phyloP scores from a whole-genome alignment of 495 filamentous ascomycete species.

The Tuber brumale region DNA sequence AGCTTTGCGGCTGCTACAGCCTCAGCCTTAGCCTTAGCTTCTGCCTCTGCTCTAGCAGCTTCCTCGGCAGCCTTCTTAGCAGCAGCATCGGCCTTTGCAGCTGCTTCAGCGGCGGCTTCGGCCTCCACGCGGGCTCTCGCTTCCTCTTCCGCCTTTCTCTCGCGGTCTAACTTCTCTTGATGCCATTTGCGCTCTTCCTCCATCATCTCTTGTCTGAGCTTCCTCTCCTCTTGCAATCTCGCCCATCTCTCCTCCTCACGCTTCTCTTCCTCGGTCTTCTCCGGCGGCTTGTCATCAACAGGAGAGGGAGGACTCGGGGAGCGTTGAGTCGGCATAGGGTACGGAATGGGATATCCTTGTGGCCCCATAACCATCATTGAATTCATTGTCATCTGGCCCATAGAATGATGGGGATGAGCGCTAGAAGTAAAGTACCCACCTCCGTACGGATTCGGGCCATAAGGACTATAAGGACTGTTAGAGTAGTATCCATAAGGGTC shows the following conservation, averaged over 20 bases:
- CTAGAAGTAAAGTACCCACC: slow-evolving; percentile 31
- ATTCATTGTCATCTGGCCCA: slow-evolving; percentile 26
- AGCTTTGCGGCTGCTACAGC: slow-evolving; percentile 24
- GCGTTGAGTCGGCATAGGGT: slow-evolving; percentile 10
- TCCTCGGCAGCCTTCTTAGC: slow-evolving; percentile 45
- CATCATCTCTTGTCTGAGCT: slow-evolving; percentile 38
- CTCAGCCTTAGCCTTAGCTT: slow-evolving; percentile 43
- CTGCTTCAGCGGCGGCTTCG: slow-evolving; percentile 45
- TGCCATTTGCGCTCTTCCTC: slow-evolving; percentile 40
- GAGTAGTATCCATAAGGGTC: slow-evolving; percentile 36
- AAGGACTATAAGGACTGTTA: slow-evolving; percentile 25
- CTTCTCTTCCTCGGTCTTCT: slow-evolving; percentile 39
- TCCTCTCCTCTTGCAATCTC: slow-evolving; percentile 36
- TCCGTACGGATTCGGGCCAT: slow-evolving; percentile 30
- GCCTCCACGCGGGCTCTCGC: slow-evolving; percentile 35
- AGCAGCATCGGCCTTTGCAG: slow-evolving; percentile 43
- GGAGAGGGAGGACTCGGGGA: slow-evolving; percentile 30
- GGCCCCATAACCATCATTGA: slow-evolving; percentile 42
- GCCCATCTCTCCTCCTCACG: slow-evolving; percentile 34
- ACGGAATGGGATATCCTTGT: slow-evolving; percentile 38
- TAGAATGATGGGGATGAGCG: slow-evolving; percentile 25
- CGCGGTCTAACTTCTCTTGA: slow-evolving; percentile 35
- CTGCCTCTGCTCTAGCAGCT: slow-evolving; percentile 39
- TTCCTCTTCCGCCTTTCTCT: slow-evolving; percentile 43
- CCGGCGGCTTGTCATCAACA: slow-evolving; percentile 31